Conservation (phyloP, 139 green algal species). For the Coelastrella sp. region DNA sequence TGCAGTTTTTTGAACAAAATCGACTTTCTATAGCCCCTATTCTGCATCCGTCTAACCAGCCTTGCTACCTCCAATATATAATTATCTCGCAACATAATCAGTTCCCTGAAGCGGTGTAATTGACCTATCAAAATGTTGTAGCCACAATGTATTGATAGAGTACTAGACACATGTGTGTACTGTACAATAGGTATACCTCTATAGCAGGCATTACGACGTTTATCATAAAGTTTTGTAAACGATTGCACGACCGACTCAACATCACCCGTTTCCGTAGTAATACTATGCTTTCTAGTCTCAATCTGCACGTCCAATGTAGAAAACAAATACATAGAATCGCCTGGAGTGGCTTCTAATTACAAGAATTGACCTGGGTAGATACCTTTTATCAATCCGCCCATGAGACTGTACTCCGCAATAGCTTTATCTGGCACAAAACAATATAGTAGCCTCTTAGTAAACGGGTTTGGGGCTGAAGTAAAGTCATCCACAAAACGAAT, state of each 20-base stretch:
- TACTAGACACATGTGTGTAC: constrained; percentile 2
- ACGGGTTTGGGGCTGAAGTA: background rate
- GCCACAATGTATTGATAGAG: background rate
- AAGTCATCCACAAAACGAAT: constrained; percentile 21
- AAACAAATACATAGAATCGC: background rate
- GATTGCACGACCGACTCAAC: background rate
- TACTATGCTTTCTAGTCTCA: background rate
- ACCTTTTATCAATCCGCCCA: background rate
- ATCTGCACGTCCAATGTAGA: background rate
- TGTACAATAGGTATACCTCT: background rate
- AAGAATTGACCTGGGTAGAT: background rate
- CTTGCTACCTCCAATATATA: no score
- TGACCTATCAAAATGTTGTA: no score
- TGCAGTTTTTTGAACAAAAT: no score
- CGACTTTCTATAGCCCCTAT: no score
- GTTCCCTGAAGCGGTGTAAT: no score
- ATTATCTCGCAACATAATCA: no score
- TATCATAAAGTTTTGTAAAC: background rate
- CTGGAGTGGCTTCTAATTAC: background rate
- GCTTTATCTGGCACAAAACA: no score
- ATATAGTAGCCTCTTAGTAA: background rate
- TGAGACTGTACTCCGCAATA: background rate
- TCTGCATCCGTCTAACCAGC: no score
- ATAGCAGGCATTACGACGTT: background rate
- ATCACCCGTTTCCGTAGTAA: background rate